Conservation (phyloP, 169 alveolate genomes). For the Babesia gibsoni region DNA sequence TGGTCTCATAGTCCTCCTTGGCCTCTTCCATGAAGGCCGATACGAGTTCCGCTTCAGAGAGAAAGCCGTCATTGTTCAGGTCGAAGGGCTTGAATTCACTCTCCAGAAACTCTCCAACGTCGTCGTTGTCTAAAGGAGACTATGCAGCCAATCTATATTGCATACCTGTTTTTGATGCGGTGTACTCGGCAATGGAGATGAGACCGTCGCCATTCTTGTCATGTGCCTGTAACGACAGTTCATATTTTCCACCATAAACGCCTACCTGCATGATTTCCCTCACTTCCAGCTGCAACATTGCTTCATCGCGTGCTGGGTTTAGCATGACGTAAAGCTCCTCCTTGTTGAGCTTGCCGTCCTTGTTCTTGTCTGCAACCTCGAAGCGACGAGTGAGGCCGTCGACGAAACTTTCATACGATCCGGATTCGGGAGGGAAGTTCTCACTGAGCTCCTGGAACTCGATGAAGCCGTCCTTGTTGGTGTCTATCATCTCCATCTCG, state of each 20-base stretch:
- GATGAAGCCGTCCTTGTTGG: slow-evolving; percentile 70
- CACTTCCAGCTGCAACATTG: slow-evolving; percentile 66
- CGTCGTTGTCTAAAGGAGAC: slow-evolving; percentile 2
- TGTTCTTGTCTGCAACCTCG: slow-evolving; percentile 74
- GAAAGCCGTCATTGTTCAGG: slow-evolving; percentile 69
- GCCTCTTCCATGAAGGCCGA: slow-evolving; percentile 70
- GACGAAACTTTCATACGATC: slow-evolving; percentile 45
- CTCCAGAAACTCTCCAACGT: slow-evolving; percentile 26
- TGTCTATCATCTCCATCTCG: slow-evolving; percentile 73
- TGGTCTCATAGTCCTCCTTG: slow-evolving; percentile 49
- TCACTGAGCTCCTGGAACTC: slow-evolving; percentile 67
- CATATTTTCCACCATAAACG: background rate
- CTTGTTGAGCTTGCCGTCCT: slow-evolving; percentile 58
- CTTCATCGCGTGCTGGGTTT: slow-evolving; percentile 72
- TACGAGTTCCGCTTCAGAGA: slow-evolving; percentile 64
- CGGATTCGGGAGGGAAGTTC: slow-evolving; percentile 67
- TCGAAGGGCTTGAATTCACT: slow-evolving; percentile 73
- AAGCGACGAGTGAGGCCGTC: slow-evolving; percentile 70
- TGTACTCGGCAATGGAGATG: slow-evolving; percentile 71
- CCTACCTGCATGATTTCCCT: slow-evolving; percentile 62
- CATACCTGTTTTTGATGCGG: slow-evolving; percentile 20
- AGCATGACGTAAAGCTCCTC: slow-evolving; percentile 64
- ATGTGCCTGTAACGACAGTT: slow-evolving; percentile 59
- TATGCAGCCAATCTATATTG: background rate
- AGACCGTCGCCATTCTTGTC: slow-evolving; percentile 73